Conservation (phyloP, 23 red algal species). For the Gracilaria gracilis region DNA sequence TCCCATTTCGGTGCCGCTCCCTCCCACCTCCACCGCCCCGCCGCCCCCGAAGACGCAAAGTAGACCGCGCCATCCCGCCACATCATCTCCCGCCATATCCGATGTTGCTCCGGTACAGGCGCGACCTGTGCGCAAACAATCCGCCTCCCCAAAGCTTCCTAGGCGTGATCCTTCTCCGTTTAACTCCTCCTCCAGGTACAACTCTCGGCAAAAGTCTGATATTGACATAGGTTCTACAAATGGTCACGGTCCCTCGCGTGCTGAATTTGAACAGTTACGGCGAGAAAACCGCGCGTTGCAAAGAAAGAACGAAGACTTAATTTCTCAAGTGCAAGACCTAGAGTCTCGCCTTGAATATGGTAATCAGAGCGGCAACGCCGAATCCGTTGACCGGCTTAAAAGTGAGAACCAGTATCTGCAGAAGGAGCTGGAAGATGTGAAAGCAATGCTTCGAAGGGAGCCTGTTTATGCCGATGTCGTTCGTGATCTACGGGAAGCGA, state of each 20-base stretch:
- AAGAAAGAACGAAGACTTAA: slow-evolving; percentile 51
- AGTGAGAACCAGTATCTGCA: slow-evolving; percentile 52
- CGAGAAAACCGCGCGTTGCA: slow-evolving; percentile 55
- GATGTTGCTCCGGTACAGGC: background rate
- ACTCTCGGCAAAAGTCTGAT: slow-evolving; percentile 25
- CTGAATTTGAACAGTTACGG: slow-evolving; percentile 59
- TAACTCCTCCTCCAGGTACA: background rate
- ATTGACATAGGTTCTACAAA: slow-evolving; percentile 51
- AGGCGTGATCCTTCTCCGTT: slow-evolving; percentile 47
- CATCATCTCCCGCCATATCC: slow-evolving; percentile 21
- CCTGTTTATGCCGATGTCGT: slow-evolving; percentile 71
- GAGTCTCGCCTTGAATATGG: slow-evolving; percentile 26
- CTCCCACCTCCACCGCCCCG: background rate
- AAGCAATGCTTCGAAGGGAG: slow-evolving; percentile 56
- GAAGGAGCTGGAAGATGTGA: slow-evolving; percentile 59
- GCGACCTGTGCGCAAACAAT: slow-evolving; percentile 25
- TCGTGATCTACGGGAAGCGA: slow-evolving; percentile 63
- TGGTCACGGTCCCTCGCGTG: background rate
- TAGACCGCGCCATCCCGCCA: slow-evolving; percentile 13
- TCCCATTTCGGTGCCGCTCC: slow-evolving; percentile 19
- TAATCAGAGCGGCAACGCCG: slow-evolving; percentile 16
- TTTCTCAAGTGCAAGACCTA: slow-evolving; percentile 20
- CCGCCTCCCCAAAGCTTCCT: slow-evolving; percentile 14
- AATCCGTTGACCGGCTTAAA: slow-evolving; percentile 10
- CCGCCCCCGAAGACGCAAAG: background rate